Percentiles rank a stretch among this genome's conserved stretches.
phyloP scores from a whole-genome alignment of 345 rosid genomes.

The Lagerstroemia speciosa region DNA sequence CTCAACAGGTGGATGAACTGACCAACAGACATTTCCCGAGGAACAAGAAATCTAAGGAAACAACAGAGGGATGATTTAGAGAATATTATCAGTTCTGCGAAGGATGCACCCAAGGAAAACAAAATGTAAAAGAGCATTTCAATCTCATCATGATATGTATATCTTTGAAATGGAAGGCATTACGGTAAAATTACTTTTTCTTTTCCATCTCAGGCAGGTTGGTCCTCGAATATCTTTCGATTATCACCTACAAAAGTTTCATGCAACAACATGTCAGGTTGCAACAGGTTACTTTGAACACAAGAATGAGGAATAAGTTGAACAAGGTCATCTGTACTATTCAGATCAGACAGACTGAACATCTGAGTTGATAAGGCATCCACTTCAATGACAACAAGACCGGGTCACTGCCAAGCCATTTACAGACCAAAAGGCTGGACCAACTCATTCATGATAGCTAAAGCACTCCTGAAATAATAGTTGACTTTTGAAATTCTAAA shows the following conservation, averaged over 20 bases:
- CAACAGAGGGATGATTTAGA: neutral
- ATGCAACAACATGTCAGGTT: neutral
- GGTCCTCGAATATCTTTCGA: conserved; percentile 54
- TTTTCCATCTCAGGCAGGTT: conserved; percentile 71
- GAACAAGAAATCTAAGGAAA: conserved; percentile 59
- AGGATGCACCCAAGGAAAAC: neutral
- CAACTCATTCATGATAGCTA: neutral
- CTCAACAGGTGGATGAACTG: conserved; percentile 76
- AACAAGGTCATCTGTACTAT: too few relatives aligned
- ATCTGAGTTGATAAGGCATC: neutral
- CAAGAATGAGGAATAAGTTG: too few relatives aligned
- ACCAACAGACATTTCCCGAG: conserved; percentile 83
- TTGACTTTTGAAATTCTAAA: neutral
- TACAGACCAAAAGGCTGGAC: neutral
- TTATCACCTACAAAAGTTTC: conserved; percentile 38
- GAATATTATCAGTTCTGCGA: neutral
- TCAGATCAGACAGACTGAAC: neutral
- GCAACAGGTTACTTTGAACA: neutral
- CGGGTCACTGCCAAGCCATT: neutral
- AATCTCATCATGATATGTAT: neutral
- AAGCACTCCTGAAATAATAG: neutral
- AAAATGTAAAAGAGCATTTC: neutral
- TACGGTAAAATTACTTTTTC: conserved; percentile 41
- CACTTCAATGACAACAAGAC: neutral
- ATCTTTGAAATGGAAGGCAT: neutral